Evolutionary conservation across 1,139 yeast genomes (phyloP), one percentile per base, ranked within the genome.

Genomic region (Debaryomyces subglobosus): DNA sequence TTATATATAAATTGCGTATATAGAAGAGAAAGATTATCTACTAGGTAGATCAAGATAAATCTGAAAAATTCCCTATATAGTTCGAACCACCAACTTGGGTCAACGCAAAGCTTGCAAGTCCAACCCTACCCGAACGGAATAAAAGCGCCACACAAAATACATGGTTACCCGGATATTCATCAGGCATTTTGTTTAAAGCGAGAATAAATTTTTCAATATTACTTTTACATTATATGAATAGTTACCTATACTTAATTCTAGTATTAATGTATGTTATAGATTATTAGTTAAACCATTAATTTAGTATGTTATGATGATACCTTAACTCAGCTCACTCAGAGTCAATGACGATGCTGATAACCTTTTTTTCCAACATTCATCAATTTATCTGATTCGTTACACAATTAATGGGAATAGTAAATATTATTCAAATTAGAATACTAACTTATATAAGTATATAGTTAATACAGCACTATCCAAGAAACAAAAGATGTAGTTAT

Each of bases 321-420:
- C 75, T 65, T 70, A 61, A 74, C 81, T 76, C 81, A 76, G 81
- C 81, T 76, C 81, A 76, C 81, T 76, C 81, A 62, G 71, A 76
- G 79, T 69, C 65, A 49, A 53, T 52, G 63, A 62, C 79, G 71
- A 69, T 76, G 81, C 79, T 76, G 81, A 76, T 72, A 75, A 65
- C 64, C 53, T 54, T 58, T 63, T 68, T 67, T 65, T 74, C 78
- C 78, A 75, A 74, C 79, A 70, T 71, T 72, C 77, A 72, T 72
- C 77, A 70, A 62, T 48, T 49, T 55, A 49, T 60, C 62, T 60
- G 64, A 64, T 56, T 20, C 34, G 40, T 38, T 33, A 42, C 25
- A 13, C 24, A 5, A 21, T 16, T 39, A 38, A 39, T 40, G 42
- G 42, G 18, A 24, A 23, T 12, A 24, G 15, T 18, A 24, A 29